These are phyloP conservation scores for Tagetes erecta DNA, from an alignment of 129 eudicot species.

Conservation along the genomic window DNA sequence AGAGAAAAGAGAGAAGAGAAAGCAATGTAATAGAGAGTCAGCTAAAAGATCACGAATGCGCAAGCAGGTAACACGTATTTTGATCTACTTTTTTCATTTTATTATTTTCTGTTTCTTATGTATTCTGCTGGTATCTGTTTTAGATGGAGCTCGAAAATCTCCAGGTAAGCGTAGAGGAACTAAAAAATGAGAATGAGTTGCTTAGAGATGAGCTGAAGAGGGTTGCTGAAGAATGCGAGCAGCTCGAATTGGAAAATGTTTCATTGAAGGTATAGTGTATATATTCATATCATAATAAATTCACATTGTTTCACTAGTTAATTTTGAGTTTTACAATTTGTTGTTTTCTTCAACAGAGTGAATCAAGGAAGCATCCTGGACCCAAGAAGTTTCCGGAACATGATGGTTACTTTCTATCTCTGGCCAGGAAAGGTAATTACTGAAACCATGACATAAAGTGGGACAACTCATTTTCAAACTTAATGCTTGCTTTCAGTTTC, in stretches of 20 bases:
- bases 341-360: constrained; percentile 1
- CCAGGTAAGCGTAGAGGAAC: background rate
- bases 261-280: background rate
- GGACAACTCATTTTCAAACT: too few species aligned
- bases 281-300: background rate
- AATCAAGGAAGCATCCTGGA: background rate
- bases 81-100: background rate
- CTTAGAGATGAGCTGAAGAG: background rate
- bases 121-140: background rate
- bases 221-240: background rate
- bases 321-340: background rate
- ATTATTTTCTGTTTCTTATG: background rate
- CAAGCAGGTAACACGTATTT: background rate
- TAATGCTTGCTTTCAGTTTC: too few species aligned
- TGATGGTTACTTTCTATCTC: background rate
- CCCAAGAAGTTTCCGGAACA: background rate
- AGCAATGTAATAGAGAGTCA: background rate
- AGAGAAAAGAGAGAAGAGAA: background rate
- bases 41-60: background rate
- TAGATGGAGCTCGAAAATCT: background rate
- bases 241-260: background rate
- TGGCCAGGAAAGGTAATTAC: background rate
- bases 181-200: background rate
- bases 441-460: background rate
- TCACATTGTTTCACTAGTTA: background rate